phyloP scores from a whole-genome alignment of 805 yeast species.

The Candida caryicola region DNA sequence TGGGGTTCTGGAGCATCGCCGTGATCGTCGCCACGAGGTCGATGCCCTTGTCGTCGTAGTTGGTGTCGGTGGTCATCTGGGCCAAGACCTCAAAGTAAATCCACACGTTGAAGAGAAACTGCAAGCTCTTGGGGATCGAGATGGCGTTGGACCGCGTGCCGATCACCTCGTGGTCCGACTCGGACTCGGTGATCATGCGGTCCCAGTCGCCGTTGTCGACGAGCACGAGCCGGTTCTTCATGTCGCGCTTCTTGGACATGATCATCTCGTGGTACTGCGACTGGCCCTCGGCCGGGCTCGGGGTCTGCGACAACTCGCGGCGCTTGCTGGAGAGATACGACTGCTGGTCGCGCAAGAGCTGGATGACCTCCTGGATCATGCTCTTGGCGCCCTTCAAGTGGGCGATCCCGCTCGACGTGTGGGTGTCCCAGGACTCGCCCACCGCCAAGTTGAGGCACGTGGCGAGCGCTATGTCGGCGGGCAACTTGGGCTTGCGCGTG shows the following conservation, averaged over 20 bases:
- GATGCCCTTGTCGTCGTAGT: slow-evolving; percentile 42
- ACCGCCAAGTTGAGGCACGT: slow-evolving; percentile 62
- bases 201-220: slow-evolving; percentile 35
- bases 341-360: slow-evolving; percentile 26
- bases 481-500: slow-evolving; percentile 27
- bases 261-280: slow-evolving; percentile 8
- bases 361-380: slow-evolving; percentile 50
- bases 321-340: slow-evolving; percentile 11
- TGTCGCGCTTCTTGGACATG: slow-evolving; percentile 7
- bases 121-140: slow-evolving; percentile 42
- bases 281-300: slow-evolving; percentile 7
- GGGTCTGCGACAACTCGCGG: slow-evolving; percentile 7
- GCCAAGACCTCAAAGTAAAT: slow-evolving; percentile 66
- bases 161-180: not conserved
- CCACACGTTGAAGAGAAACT: slow-evolving; percentile 61
- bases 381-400: slow-evolving; percentile 66
- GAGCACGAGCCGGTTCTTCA: slow-evolving; percentile 26
- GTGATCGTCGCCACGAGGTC: slow-evolving; percentile 43
- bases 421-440: slow-evolving; percentile 69
- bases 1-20: slow-evolving; percentile 23
- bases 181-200: slow-evolving; percentile 15
- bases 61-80: slow-evolving; percentile 55
- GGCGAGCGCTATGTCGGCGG: slow-evolving; percentile 64
- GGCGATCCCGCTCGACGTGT: slow-evolving; percentile 64
- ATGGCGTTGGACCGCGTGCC: slow-evolving; percentile 5